Base-by-base conservation (phyloP, 2,329 filamentous ascomycete species). In the Fusarium circinatum region DNA sequence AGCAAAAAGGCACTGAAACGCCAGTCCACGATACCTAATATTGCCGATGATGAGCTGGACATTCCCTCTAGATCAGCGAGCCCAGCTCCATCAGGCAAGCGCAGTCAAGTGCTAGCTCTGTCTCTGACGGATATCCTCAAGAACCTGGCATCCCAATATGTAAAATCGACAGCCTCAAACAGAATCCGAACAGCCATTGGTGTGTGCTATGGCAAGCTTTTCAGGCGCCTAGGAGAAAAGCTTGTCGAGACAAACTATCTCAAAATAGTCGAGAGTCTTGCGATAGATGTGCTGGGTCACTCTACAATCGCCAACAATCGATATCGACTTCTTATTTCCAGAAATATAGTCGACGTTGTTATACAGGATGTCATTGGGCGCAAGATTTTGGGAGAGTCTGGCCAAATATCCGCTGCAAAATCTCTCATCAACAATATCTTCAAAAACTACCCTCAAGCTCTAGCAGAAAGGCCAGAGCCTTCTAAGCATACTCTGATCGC, bases 391-490 rank as follows among this genome's bases (percentile, higher is more conserved):
- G 95, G 95, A 18, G 96, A 99, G 82, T 94, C 93, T 20, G 95
- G 95, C 13, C 96, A 98, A 79, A 86, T 96, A 67, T 91, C 92
- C 75, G 95, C 94, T 34, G 94, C 94, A 12, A 94, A 91, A 77
- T 90, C 90, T 70, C 84, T 99, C 60, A 90, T 98, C 79, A 98
- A 97, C 80, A 92, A 94, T 65, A 88, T 98, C 51, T 87, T 99
- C 55, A 98, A 97, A 80, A 96, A 98, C 80, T 98, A 98, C 76
- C 96, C 96, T 1, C 94, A 97, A 80, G 92, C 92, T 10, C 84
- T 98, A 54, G 94, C 95, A 76, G 96, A 98, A 81, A 90, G 93
- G 45, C 90, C 93, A 3, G 96, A 98, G 80, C 96, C 96, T 12
- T 92, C 91, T 54, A 99, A 99, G 82, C 91, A 97, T 78, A 92